phyloP scores from a whole-genome alignment of 139 green algal species.

The Chlamydomonas schloesseri region DNA sequence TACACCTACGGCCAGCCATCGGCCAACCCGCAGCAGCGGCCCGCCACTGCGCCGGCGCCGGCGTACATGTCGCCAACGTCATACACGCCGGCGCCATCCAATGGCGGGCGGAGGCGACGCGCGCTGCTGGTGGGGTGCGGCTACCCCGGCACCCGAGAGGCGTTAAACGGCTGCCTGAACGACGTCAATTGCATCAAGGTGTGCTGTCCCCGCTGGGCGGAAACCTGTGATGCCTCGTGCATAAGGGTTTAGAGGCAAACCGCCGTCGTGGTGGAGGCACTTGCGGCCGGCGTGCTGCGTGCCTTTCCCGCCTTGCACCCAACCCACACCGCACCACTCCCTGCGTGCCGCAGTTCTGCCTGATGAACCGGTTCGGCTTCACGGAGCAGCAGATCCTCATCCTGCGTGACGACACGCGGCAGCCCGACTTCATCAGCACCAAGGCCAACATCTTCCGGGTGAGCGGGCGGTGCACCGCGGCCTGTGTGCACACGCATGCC shows the following conservation, averaged over 20 bases:
- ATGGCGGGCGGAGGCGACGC: constrained; percentile 40
- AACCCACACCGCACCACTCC: background rate
- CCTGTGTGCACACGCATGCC: no score
- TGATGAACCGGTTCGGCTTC: constrained; percentile 60
- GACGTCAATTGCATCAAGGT: constrained; percentile 61
- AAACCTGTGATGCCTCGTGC: no score
- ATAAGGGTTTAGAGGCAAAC: no score
- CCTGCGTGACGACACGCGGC: constrained; percentile 46
- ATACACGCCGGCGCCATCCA: constrained; percentile 4
- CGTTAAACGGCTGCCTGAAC: constrained; percentile 66
- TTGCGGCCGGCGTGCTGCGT: no score
- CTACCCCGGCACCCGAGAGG: constrained; percentile 50
- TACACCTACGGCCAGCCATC: constrained; percentile 23
- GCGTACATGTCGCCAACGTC: constrained; percentile 34
- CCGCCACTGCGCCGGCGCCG: background rate
- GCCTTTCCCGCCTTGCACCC: no score
- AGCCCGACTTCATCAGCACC: constrained; percentile 45
- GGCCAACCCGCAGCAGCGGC: background rate
- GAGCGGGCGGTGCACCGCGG: no score
- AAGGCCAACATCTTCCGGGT: constrained; percentile 55
- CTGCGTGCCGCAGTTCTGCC: constrained; percentile 47
- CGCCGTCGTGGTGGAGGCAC: no score
- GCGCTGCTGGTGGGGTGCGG: constrained; percentile 64
- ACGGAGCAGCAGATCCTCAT: constrained; percentile 44
- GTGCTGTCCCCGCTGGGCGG: no score